Evolutionary conservation across 176 grass and related monocot species (phyloP), one percentile per base, ranked within the genome.

Genomic region (Triticum turgidum): DNA sequence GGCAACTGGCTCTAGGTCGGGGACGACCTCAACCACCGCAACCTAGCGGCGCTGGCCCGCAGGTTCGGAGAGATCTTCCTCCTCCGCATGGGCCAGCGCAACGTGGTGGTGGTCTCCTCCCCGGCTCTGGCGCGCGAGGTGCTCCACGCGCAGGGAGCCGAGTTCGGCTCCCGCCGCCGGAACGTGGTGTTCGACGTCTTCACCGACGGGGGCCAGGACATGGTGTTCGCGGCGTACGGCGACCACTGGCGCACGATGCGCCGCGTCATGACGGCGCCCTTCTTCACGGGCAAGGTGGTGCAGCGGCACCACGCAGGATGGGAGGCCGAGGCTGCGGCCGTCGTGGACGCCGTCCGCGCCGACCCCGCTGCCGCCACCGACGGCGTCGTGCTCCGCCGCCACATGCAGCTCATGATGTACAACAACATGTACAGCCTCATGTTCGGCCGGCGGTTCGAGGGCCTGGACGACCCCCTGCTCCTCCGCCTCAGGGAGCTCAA

Each of bases 371-470:
- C 78, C 0, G 61, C 2, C 9, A 5, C 4, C 9, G 21, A 15
- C 1, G 91, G 93, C 64, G 35, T 92, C 24, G 84, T 98, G 4
- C 78, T 95, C 24, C 88, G 93, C 0, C 88, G 90, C 75, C 62
- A 93, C 80, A 87, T 98, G 52, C 93, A 98, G 83, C 87, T 95
- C 34, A 93, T 98, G 93, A 93, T 98, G 56, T 98, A 95, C 88
- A 98, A 98, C 89, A 93, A 94, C 89, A 94, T 98, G 96, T 95
- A 92, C 82, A 30, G 96, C 78, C 95, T 98, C 90, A 98, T 94
- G 96, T 98, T 98, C 83, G 89, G 92, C 82, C 72, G 88, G 21
- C 49, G 90, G 37, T 98, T 98, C 78, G 70, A 88, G 69, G 87
- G 81, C 70, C 84, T 90, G 9, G 88, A 93, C 34, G 93, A 98